phyloP scores from a whole-genome alignment of 1,284 basidiomycete species.

The Violaceomyces palustris region DNA sequence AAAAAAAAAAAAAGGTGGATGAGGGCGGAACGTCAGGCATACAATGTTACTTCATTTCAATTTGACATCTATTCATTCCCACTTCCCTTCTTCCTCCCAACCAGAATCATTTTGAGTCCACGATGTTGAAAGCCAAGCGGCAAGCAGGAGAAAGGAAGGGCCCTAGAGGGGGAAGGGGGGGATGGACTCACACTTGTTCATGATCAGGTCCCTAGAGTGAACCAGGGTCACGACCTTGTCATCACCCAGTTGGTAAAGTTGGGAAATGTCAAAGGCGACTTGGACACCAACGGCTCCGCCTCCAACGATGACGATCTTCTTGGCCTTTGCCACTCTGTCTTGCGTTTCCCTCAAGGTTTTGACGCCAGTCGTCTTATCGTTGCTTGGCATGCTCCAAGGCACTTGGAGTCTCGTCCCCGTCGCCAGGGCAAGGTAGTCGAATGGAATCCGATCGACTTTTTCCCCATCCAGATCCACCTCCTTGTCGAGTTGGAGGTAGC shows the following conservation, averaged over 20 bases:
- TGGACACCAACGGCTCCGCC: slow-evolving; percentile 50
- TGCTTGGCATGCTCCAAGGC: slow-evolving; percentile 16
- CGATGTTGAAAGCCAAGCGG: no score
- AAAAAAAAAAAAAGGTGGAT: not conserved
- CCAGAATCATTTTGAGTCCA: no score
- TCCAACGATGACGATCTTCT: slow-evolving; percentile 44
- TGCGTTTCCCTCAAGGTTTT: slow-evolving; percentile 31
- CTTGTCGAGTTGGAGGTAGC: slow-evolving; percentile 11
- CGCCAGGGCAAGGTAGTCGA: slow-evolving; percentile 22
- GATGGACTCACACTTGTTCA: slow-evolving; percentile 14
- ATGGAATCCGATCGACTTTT: slow-evolving; percentile 3
- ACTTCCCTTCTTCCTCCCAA: no score
- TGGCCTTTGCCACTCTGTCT: slow-evolving; percentile 22
- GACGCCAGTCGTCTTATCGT: slow-evolving; percentile 25
- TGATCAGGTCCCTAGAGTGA: slow-evolving; percentile 18
- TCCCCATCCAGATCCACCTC: no score
- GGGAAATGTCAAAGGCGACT: slow-evolving; percentile 43
- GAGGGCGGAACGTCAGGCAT: not conserved
- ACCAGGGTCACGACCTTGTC: slow-evolving; percentile 25
- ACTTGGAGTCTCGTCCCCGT: slow-evolving; percentile 13
- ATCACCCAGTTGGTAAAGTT: slow-evolving; percentile 12
- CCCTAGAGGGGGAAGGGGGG: not conserved
- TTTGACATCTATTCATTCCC: no score
- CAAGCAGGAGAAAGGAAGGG: no score
- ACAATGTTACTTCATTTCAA: no score